Evolutionary conservation across 176 grass and related monocot genomes (phyloP), one percentile per base, ranked within the genome.

Genomic region (Eragrostis curvula): DNA sequence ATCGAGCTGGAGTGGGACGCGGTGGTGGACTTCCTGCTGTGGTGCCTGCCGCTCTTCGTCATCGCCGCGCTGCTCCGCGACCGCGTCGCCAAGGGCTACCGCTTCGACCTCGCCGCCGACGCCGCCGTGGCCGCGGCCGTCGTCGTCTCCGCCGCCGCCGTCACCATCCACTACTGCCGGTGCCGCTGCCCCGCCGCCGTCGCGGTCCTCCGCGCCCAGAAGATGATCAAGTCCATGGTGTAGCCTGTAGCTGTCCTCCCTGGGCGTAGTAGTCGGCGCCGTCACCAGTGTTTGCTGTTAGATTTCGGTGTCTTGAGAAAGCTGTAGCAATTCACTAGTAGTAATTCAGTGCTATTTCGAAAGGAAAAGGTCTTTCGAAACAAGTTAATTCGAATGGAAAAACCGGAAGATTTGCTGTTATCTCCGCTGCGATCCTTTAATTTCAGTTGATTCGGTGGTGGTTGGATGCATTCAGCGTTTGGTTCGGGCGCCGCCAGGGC

Each of bases 61-160:
- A 36, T 79, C 29, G 46, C 7, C 28, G 23, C 12, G 63, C 20
- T 79, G 20, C 1, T 53, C 63, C 30, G 0, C 47, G 12, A 12
- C 28, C 77, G 61, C 62, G 3, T 52, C 29, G 20, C 18, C 62
- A 25, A 5, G 4, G 20, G 77, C 8, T 49, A 21, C 20, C 47
- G 23, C 29, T 30, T 17, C 46, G 77, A 79, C 63, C 77, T 65
- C 27, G 77, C 66, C 47, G 77, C 77, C 47, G 77, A 41, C 77
- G 13, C 30, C 20, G 77, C 63, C 29, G 21, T 9, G 12, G 46
- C 61, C 20, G 46, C 20, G 3, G 77, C 77, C 28, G 6, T 12
- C 27, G 28, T 2, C 62, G 61, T 66, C 62, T 48, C 77, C 29
- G 4, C n/a, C 61, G 29, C 6, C 77, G 65, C 65, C 49, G 62